These are phyloP conservation scores for Isoetes engelmannii DNA, from an alignment of 83 land plant genomes.

Conservation along the genomic window DNA sequence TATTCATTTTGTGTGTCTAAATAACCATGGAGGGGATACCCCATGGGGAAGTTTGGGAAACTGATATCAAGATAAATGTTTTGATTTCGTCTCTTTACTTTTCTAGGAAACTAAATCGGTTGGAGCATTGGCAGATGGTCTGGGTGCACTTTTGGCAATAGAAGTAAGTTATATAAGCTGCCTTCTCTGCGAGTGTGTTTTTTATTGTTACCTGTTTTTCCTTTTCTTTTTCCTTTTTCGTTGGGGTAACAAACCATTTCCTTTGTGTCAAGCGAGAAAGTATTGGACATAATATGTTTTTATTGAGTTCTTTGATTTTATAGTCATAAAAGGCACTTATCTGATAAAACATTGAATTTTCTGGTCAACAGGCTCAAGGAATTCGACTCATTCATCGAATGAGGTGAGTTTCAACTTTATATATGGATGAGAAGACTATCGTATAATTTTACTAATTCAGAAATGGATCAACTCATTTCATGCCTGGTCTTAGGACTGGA, in stretches of 20 bases:
- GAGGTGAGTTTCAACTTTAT: slow-evolving; percentile 17
- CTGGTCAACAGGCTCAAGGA: slow-evolving; percentile 27
- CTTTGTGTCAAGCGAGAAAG: too few relatives aligned
- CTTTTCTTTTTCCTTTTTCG: not conserved
- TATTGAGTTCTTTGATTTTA: too few relatives aligned
- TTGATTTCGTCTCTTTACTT: not conserved
- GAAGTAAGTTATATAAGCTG: slow-evolving; percentile 22
- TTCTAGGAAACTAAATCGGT: slow-evolving; percentile 9
- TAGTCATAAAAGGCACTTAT: too few relatives aligned
- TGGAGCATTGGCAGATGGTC: slow-evolving; percentile 34
- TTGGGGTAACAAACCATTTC: not conserved
- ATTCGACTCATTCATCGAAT: slow-evolving; percentile 38
- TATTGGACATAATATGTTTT: too few relatives aligned
- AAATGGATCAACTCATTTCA: not conserved
- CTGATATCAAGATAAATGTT: too few relatives aligned
- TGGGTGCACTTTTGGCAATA: slow-evolving; percentile 36
- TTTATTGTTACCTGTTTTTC: slow-evolving; percentile 1
- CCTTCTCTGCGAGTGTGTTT: not conserved
- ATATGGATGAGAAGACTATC: not conserved
- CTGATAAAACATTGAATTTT: too few relatives aligned
- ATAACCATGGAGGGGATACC: too few relatives aligned
- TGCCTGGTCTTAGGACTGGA: not conserved
- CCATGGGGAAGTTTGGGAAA: too few relatives aligned
- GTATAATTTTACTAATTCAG: not conserved
- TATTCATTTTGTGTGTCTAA: too few relatives aligned